These are phyloP conservation scores for Teratosphaeria destructans DNA, from an alignment of 2,329 filamentous ascomycete genomes.

Conservation along the genomic window DNA sequence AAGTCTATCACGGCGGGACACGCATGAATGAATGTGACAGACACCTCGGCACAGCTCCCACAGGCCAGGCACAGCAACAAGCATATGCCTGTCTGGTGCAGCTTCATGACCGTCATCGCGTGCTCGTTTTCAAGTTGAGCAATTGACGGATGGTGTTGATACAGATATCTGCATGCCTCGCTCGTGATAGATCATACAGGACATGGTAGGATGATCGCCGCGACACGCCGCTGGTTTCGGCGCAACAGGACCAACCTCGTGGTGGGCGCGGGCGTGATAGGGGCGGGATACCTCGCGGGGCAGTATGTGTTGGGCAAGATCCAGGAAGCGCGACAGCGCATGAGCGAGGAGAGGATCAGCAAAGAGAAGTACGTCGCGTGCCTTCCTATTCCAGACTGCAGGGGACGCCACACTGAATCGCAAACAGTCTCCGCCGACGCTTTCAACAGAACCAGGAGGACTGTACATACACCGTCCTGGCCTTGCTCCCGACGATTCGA, in stretches of 20 bases:
- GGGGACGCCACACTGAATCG: slow-evolving; percentile 2
- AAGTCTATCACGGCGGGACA: no score
- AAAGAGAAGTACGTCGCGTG: slow-evolving; percentile 71
- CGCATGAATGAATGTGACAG: background rate
- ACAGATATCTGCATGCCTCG: background rate
- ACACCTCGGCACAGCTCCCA: background rate
- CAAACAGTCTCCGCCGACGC: slow-evolving; percentile 68
- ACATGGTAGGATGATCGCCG: slow-evolving; percentile 43
- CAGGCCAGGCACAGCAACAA: background rate
- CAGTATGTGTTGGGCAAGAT: slow-evolving; percentile 91
- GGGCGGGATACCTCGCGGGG: slow-evolving; percentile 80
- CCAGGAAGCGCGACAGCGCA: slow-evolving; percentile 85
- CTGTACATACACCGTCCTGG: slow-evolving; percentile 96
- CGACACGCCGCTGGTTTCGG: slow-evolving; percentile 80
- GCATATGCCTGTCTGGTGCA: background rate
- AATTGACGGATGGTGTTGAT: background rate
- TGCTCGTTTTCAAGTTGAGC: background rate
- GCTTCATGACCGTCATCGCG: slow-evolving; percentile 1
- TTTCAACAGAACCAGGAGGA: slow-evolving; percentile 99
- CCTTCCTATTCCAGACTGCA: background rate
- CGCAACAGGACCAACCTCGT: slow-evolving; percentile 85
- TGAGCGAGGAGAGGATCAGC: slow-evolving; percentile 90
- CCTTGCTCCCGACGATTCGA: slow-evolving; percentile 81
- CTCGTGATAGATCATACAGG: background rate
- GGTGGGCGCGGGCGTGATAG: slow-evolving; percentile 76